Evolutionary conservation across 805 yeast genomes (phyloP).

Genomic region (Candida corydali): DNA sequence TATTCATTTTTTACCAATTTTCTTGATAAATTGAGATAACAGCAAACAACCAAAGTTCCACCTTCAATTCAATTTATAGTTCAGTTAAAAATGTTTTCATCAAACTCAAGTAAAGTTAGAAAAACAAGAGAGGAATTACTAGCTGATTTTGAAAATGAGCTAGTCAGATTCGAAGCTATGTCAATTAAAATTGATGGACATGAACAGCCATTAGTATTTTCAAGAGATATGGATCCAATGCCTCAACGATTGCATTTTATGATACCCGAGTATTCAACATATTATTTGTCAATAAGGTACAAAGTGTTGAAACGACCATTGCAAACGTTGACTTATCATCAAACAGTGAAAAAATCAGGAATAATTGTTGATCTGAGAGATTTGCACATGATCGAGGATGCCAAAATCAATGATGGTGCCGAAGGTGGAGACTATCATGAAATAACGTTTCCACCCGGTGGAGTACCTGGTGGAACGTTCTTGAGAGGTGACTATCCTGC

Average conservation of each 20-base stretch:
- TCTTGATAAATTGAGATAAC: too few species aligned
- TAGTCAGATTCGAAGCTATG: conserved; percentile 23
- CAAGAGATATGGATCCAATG: conserved; percentile 20
- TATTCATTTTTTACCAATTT: too few species aligned
- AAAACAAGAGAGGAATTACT: conserved; percentile 13
- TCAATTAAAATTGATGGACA: conserved; percentile 22
- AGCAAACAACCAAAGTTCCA: too few species aligned
- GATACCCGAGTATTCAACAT: conserved; percentile 24
- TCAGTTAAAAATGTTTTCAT: conserved; percentile 26
- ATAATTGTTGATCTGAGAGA: conserved; percentile 19
- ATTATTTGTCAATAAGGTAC: conserved; percentile 20
- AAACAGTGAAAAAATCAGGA: conserved; percentile 25
- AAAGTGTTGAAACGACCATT: conserved; percentile 18
- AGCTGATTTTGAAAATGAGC: conserved; percentile 19
- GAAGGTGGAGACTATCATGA: conserved; percentile 16
- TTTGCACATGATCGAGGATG: conserved; percentile 16
- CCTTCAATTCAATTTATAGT: too few species aligned
- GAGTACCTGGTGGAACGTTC: conserved; percentile 26
- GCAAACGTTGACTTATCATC: conserved; percentile 20
- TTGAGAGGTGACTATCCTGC: conserved; percentile 26
- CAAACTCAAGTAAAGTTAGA: conserved; percentile 6
- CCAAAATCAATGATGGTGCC: conserved; percentile 11
- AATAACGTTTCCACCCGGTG: conserved; percentile 22
- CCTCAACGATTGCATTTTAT: conserved; percentile 21
- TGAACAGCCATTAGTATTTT: conserved; percentile 17